Conservation (phyloP, 768 basidiomycete genomes). For the Podaxis sp. region DNA sequence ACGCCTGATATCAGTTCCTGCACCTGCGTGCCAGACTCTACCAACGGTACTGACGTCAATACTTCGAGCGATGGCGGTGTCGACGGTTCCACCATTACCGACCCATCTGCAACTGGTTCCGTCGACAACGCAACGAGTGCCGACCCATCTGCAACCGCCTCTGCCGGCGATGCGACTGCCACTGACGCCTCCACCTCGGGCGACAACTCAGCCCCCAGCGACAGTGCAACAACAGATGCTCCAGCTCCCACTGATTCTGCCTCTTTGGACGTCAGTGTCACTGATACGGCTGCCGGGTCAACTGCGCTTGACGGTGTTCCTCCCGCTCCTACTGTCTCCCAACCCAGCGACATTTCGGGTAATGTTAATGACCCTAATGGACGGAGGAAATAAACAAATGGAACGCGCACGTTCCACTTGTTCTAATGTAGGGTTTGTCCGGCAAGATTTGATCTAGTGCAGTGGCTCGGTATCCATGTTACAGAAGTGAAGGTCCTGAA, state of each 20-base stretch:
- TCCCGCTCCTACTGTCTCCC: constrained; percentile 13
- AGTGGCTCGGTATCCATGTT: background rate
- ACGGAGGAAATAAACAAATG: constrained; percentile 8
- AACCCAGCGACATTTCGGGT: constrained; percentile 24
- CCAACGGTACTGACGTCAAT: constrained; percentile 10
- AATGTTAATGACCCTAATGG: constrained; percentile 27
- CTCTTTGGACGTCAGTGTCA: background rate
- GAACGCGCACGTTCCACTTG: background rate
- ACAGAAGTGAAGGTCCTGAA: no score
- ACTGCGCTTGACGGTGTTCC: constrained; percentile 11
- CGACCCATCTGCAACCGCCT: background rate
- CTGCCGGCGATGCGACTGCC: constrained; percentile 7
- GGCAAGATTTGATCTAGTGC: background rate
- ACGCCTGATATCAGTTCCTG: constrained; percentile 36
- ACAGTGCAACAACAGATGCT: constrained; percentile 3
- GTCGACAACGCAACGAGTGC: background rate
- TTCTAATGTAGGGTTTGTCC: background rate
- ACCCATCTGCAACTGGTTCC: background rate
- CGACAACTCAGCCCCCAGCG: constrained; percentile 14
- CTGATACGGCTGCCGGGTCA: constrained; percentile 9
- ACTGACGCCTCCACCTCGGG: background rate
- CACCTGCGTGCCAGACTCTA: constrained; percentile 26
- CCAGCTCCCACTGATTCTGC: constrained; percentile 10
- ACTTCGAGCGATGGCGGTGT: constrained; percentile 5
- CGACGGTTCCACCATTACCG: constrained; percentile 4